phyloP scores from a whole-genome alignment of 345 rosid species.

The Theobroma cacao region DNA sequence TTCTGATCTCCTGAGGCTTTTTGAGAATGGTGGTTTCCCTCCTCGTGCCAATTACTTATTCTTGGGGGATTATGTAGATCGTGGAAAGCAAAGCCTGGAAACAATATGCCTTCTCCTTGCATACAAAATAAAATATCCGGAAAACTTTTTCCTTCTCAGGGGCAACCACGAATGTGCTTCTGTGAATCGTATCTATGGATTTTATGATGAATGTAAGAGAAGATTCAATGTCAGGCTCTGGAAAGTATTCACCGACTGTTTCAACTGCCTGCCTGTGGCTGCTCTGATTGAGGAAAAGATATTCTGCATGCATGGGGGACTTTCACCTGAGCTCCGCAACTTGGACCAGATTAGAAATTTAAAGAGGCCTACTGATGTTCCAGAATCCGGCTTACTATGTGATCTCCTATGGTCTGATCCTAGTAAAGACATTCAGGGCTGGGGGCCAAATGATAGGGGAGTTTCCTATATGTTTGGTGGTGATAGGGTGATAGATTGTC shows the following conservation, averaged over 20 bases:
- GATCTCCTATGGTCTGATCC: slow-evolving; percentile 98
- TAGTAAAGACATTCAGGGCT: slow-evolving; percentile 51
- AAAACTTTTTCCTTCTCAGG: slow-evolving; percentile 74
- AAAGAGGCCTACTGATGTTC: slow-evolving; percentile 74
- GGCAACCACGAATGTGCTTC: slow-evolving; percentile 95
- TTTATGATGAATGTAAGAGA: slow-evolving; percentile 84
- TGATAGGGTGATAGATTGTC: slow-evolving; percentile 58
- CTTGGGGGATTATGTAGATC: slow-evolving; percentile 89
- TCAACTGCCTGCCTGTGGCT: slow-evolving; percentile 88
- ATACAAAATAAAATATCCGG: slow-evolving; percentile 77
- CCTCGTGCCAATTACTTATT: slow-evolving; percentile 83
- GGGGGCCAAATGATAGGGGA: slow-evolving; percentile 83
- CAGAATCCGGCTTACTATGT: slow-evolving; percentile 80
- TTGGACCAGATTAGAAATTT: slow-evolving; percentile 69
- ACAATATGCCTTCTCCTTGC: slow-evolving; percentile 90
- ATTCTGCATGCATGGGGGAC: slow-evolving; percentile 91
- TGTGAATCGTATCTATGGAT: slow-evolving; percentile 82
- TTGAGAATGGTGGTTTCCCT: slow-evolving; percentile 79
- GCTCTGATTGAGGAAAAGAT: slow-evolving; percentile 81
- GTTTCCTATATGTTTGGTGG: slow-evolving; percentile 79
- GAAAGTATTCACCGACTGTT: slow-evolving; percentile 75
- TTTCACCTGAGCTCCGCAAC: slow-evolving; percentile 66
- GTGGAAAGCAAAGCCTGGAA: slow-evolving; percentile 88
- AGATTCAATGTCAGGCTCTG: slow-evolving; percentile 71
- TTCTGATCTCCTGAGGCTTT: slow-evolving; percentile 82